phyloP scores from a whole-genome alignment of 1,284 basidiomycete genomes.

The Mycosarcoma mackinlayi region DNA sequence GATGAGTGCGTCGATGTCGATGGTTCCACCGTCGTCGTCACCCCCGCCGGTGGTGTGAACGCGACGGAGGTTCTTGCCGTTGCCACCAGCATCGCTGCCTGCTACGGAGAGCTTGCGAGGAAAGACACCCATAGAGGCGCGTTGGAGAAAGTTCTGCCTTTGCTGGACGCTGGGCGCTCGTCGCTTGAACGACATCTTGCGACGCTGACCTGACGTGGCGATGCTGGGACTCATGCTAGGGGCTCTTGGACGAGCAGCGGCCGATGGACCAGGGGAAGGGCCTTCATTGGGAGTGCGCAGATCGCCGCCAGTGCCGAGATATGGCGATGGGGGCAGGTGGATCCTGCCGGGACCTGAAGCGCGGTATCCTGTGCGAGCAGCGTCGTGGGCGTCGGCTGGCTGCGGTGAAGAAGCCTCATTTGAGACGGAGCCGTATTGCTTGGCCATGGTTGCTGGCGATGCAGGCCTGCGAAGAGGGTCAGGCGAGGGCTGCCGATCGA shows the following conservation, averaged over 20 bases:
- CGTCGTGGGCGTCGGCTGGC: background rate
- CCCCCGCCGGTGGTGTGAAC: slow-evolving; percentile 34
- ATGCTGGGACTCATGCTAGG: slow-evolving; percentile 34
- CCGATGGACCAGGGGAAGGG: slow-evolving; percentile 1
- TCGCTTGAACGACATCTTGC: slow-evolving; percentile 49
- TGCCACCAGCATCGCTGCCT: slow-evolving; percentile 27
- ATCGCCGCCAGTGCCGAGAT: slow-evolving; percentile 7
- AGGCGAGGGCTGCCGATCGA: slow-evolving; percentile 16
- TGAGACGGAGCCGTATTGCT: slow-evolving; percentile 24
- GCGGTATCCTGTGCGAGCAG: slow-evolving; percentile 22
- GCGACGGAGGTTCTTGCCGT: slow-evolving; percentile 19
- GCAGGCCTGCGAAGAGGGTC: slow-evolving; percentile 25
- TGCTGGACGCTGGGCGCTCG: slow-evolving; percentile 32
- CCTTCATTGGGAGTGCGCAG: slow-evolving; percentile 22
- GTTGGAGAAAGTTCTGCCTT: slow-evolving; percentile 42
- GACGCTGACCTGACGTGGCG: slow-evolving; percentile 20
- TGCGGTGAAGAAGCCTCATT: slow-evolving; percentile 6
- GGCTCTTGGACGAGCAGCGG: slow-evolving; percentile 9
- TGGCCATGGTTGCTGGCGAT: slow-evolving; percentile 27
- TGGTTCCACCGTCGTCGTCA: slow-evolving; percentile 24
- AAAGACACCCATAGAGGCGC: slow-evolving; percentile 53
- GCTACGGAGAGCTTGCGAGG: slow-evolving; percentile 32
- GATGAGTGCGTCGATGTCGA: slow-evolving; percentile 43
- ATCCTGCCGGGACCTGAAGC: slow-evolving; percentile 41
- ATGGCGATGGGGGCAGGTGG: slow-evolving; percentile 39